phyloP scores from a whole-genome alignment of 139 green algal genomes.

The Trebouxia sp. region DNA sequence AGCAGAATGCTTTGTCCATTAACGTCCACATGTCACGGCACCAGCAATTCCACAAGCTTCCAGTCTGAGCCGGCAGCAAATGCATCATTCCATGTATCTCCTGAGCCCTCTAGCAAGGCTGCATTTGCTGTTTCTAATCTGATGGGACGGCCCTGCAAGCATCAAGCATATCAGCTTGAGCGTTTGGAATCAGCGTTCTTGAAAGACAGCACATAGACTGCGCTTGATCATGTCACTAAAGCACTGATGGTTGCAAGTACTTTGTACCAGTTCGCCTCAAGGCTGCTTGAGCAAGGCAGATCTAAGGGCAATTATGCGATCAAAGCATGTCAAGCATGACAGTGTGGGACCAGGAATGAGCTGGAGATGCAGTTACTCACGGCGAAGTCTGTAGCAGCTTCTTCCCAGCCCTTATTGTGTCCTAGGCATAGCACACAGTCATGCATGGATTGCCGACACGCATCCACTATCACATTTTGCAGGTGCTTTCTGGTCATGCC shows the following conservation, averaged over 20 bases:
- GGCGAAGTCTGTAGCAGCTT: constrained; percentile 72
- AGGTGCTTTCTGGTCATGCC: constrained; percentile 74
- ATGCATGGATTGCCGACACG: constrained; percentile 41
- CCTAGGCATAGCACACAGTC: constrained; percentile 76
- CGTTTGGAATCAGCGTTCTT: no score
- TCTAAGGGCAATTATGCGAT: neutral
- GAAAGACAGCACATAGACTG: neutral
- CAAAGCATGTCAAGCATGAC: neutral
- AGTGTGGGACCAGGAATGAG: no score
- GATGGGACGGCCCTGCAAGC: constrained; percentile 44
- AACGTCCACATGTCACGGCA: constrained; percentile 32
- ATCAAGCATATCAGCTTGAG: neutral
- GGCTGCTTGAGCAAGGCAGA: no score
- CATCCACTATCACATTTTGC: constrained; percentile 50
- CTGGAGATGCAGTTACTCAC: constrained; percentile 33
- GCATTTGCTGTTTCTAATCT: constrained; percentile 76
- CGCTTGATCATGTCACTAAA: neutral
- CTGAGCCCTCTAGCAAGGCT: constrained; percentile 67
- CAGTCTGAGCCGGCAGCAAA: constrained; percentile 45
- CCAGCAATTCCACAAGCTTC: constrained; percentile 59
- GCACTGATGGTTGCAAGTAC: no score
- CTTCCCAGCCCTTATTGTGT: constrained; percentile 86
- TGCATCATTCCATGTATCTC: constrained; percentile 53
- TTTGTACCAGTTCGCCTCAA: no score
- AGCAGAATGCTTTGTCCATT: neutral